Conservation (phyloP, 257 asterid genomes). For the Plectranthus barbatus region DNA sequence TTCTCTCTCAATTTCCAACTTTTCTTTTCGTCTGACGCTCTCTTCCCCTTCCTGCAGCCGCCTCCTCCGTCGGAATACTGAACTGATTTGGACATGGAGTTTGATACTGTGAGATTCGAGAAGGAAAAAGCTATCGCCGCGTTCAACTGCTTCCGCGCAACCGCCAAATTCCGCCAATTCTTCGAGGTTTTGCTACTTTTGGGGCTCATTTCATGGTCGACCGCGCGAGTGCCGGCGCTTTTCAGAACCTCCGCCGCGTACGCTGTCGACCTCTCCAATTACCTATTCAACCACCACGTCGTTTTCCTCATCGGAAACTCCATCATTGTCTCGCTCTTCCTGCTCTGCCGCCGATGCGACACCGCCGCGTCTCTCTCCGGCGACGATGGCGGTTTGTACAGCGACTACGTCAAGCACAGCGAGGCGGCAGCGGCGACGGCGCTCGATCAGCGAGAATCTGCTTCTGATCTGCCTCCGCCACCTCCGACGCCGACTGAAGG, state of each 20-base stretch:
- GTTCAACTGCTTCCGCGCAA: conserved; percentile 36
- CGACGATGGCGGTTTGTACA: conserved; percentile 26
- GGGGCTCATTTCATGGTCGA: conserved; percentile 60
- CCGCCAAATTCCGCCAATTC: conserved; percentile 33
- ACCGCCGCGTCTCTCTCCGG: conserved; percentile 7
- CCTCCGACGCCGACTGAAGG: background rate
- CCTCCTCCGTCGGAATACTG: conserved; percentile 17
- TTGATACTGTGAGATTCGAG: conserved; percentile 24
- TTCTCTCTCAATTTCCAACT: background rate
- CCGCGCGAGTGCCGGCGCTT: conserved; percentile 42
- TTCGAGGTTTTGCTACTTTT: conserved; percentile 34
- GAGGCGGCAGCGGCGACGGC: conserved; percentile 15
- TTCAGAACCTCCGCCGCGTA: conserved; percentile 13
- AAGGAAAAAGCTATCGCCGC: conserved; percentile 44
- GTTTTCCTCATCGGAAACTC: conserved; percentile 76
- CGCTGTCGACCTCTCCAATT: conserved; percentile 15
- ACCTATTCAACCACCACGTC: conserved; percentile 58
- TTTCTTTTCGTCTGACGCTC: background rate
- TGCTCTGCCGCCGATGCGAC: conserved; percentile 40
- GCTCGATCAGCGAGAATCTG: background rate
- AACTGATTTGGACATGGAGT: conserved; percentile 14
- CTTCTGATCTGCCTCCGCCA: background rate
- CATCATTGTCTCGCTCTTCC: conserved; percentile 36
- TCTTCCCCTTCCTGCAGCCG: conserved; percentile 16
- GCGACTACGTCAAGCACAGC: conserved; percentile 38